These are phyloP conservation scores for Oryza meridionalis DNA, from an alignment of 176 grass and related monocot genomes.

Conservation along the genomic window DNA sequence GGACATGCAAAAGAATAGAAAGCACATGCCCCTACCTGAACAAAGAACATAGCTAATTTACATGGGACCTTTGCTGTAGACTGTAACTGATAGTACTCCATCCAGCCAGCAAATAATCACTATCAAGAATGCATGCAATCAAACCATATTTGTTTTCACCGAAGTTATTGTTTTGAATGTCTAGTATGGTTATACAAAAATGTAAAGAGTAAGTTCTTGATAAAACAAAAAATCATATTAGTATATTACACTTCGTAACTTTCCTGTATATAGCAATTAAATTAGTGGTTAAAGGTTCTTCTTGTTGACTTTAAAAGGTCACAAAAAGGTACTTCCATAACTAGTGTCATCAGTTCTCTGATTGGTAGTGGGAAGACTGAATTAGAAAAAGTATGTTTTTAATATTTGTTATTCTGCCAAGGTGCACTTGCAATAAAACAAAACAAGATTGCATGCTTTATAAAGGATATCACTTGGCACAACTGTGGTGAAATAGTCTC, in stretches of 20 bases:
- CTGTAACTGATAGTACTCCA: background rate
- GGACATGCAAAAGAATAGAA: background rate
- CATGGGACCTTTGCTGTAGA: background rate
- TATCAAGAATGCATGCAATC: background rate
- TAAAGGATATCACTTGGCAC: conserved; percentile 98
- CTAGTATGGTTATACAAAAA: background rate
- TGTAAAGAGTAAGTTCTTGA: background rate
- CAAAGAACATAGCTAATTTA: background rate
- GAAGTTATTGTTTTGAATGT: background rate
- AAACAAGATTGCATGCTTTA: background rate
- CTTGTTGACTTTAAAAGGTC: background rate
- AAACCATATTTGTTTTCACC: background rate
- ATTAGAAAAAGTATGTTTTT: background rate
- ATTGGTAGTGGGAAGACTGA: background rate
- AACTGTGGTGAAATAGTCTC: conserved; percentile 96
- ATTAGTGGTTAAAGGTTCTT: background rate
- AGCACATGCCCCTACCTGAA: background rate
- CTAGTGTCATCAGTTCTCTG: background rate
- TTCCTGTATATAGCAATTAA: background rate
- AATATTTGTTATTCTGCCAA: conserved; percentile 19
- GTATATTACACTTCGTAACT: background rate
- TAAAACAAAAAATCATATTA: background rate
- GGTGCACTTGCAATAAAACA: conserved; percentile 16
- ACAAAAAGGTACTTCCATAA: background rate
- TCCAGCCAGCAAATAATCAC: background rate